Conservation (phyloP, 2,329 filamentous ascomycete species). For the Nemania diffusa region DNA sequence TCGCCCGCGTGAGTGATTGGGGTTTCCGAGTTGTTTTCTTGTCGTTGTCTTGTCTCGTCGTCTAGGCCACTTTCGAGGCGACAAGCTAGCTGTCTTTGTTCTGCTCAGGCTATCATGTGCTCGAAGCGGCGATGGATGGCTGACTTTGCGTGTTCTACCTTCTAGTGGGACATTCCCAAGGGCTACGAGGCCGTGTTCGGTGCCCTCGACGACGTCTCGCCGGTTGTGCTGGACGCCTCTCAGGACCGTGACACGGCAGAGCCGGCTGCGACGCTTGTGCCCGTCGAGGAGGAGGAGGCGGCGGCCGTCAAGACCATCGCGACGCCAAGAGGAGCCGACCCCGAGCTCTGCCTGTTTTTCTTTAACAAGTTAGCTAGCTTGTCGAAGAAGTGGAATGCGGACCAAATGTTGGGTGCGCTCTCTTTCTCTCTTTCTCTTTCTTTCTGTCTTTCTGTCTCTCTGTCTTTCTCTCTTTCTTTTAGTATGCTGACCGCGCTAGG, state of each 20-base stretch:
- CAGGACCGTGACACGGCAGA: conserved; percentile 11
- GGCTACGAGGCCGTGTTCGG: conserved; percentile 43
- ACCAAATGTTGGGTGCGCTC: conserved; percentile 50
- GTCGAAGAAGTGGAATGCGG: conserved; percentile 47
- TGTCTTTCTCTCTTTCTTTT: neutral
- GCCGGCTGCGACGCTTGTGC: conserved; percentile 20
- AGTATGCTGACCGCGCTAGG: neutral
- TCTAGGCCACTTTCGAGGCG: no score
- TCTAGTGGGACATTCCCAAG: conserved; percentile 51
- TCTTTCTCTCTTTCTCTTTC: neutral
- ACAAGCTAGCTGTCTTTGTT: no score
- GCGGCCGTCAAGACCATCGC: conserved; percentile 8
- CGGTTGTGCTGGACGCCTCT: conserved; percentile 6
- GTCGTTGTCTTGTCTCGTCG: no score
- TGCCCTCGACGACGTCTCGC: conserved; percentile 34
- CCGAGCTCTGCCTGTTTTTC: conserved; percentile 45
- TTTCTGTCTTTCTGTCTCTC: neutral
- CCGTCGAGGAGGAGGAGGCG: conserved; percentile 32
- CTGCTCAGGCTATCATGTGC: no score
- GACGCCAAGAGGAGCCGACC: conserved; percentile 48
- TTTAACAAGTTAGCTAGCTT: conserved; percentile 45
- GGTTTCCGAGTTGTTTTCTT: no score
- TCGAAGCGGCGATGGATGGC: no score
- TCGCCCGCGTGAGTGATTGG: no score
- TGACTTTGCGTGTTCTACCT: no score